phyloP scores from a whole-genome alignment of 495 filamentous ascomycete species.

The Aspergillus ostianus region DNA sequence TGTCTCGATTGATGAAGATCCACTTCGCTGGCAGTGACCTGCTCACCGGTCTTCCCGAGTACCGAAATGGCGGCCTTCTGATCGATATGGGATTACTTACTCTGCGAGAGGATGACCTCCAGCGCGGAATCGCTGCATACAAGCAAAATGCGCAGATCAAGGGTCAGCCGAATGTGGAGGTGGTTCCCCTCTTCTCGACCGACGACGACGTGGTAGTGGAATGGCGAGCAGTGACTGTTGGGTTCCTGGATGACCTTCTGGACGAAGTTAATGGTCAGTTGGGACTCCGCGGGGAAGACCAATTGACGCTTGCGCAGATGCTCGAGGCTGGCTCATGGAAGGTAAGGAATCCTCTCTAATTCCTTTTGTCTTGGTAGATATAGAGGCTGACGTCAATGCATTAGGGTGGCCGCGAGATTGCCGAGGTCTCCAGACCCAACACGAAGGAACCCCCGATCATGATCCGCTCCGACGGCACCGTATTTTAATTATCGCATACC shows the following conservation, averaged over 20 bases:
- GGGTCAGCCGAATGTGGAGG: conserved; percentile 69
- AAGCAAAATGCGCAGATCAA: conserved; percentile 68
- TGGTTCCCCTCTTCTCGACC: conserved; percentile 61
- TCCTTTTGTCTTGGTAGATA: conserved; percentile 5
- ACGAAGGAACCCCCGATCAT: conserved; percentile 97
- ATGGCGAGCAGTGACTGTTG: conserved; percentile 66
- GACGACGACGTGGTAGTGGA: conserved; percentile 71
- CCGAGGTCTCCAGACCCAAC: conserved; percentile 91
- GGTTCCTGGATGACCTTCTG: conserved; percentile 62
- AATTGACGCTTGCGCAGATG: conserved; percentile 63
- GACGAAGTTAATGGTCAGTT: conserved; percentile 62
- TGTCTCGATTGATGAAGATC: conserved; percentile 61
- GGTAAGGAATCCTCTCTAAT: conserved; percentile 45
- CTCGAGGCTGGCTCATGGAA: conserved; percentile 78
- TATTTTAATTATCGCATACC: conserved; percentile 63
- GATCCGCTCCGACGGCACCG: conserved; percentile 93
- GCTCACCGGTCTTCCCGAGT: conserved; percentile 66
- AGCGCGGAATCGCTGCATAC: conserved; percentile 68
- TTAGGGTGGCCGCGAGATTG: conserved; percentile 92
- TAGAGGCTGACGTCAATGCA: conserved; percentile 27
- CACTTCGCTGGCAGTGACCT: conserved; percentile 63
- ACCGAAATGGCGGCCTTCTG: conserved; percentile 68
- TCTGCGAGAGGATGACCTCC: conserved; percentile 55
- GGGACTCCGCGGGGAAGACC: conserved; percentile 50
- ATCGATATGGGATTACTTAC: conserved; percentile 63